Conservation (phyloP, 805 yeast genomes). For the Blastobotrys chiropterorum region DNA sequence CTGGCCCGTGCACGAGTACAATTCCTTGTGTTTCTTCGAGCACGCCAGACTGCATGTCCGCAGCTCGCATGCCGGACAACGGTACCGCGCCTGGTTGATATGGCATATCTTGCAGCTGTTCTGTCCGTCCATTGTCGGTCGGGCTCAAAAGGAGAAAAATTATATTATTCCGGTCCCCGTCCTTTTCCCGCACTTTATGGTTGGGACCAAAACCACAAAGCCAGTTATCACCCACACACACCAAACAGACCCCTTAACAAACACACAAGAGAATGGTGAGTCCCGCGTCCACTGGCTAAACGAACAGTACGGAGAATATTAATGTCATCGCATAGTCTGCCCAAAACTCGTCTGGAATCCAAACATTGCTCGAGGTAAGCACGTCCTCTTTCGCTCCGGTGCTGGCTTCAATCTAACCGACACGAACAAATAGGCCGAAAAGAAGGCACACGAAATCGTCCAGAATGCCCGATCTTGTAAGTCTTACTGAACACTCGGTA, state of each 20-base stretch:
- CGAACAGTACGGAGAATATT: slow-evolving; percentile 23
- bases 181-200: background rate
- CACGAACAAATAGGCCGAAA: slow-evolving; percentile 85
- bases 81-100: slow-evolving; percentile 47
- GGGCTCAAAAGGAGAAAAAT: too few species aligned
- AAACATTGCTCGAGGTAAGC: slow-evolving; percentile 56
- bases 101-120: slow-evolving; percentile 44
- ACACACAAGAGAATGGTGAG: background rate
- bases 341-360: slow-evolving; percentile 52
- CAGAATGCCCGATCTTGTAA: slow-evolving; percentile 82
- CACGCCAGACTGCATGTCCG: slow-evolving; percentile 68
- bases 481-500: slow-evolving; percentile 31
- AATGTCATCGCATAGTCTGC: slow-evolving; percentile 30
- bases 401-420: background rate
- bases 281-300: background rate
- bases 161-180: background rate
- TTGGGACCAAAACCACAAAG: background rate
- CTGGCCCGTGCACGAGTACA: slow-evolving; percentile 58
- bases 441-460: slow-evolving; percentile 94
- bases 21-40: slow-evolving; percentile 61
- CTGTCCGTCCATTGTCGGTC: background rate
- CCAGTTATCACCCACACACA: background rate
- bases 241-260: background rate
- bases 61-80: slow-evolving; percentile 70
- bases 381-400: background rate